A percentile compares a stretch with the other conserved stretches of the same genome.
phyloP scores from a whole-genome alignment of 2,329 filamentous ascomycete species.

The Chrysoporthe austroafricana region DNA sequence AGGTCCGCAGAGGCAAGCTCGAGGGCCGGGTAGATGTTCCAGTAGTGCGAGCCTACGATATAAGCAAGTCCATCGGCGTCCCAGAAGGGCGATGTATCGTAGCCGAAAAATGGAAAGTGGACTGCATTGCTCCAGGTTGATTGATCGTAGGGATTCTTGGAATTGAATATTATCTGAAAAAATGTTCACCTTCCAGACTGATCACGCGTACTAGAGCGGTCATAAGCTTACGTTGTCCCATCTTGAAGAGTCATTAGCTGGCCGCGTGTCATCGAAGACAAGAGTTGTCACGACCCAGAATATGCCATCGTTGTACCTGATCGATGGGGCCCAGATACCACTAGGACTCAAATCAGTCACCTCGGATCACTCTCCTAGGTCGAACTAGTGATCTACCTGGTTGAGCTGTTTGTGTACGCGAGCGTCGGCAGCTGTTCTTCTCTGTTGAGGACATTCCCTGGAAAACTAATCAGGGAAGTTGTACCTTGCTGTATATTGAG shows the following conservation, averaged over 20 bases:
- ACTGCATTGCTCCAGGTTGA: conserved; percentile 52
- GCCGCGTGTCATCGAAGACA: conserved; percentile 41
- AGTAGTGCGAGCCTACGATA: conserved; percentile 47
- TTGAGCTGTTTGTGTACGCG: conserved; percentile 38
- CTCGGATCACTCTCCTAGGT: neutral
- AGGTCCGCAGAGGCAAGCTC: conserved; percentile 45
- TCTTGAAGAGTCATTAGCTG: conserved; percentile 38
- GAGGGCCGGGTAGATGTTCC: conserved; percentile 45
- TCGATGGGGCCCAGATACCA: conserved; percentile 41
- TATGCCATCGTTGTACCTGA: conserved; percentile 36
- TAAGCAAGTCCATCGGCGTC: conserved; percentile 59
- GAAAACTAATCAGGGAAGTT: neutral
- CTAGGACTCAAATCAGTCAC: conserved; percentile 18
- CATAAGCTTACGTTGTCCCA: conserved; percentile 42
- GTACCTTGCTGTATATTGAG: neutral
- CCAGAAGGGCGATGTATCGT: conserved; percentile 61
- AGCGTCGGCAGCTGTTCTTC: conserved; percentile 40
- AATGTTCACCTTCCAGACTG: neutral
- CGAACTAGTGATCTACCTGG: conserved; percentile 30
- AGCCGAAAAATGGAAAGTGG: conserved; percentile 53
- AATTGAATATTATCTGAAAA: conserved; percentile 48
- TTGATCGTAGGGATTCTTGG: conserved; percentile 46
- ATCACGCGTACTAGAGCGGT: too few relatives aligned
- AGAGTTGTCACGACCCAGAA: conserved; percentile 40
- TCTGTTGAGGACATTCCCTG: conserved; percentile 42